Evolutionary conservation across 1,284 basidiomycete species (phyloP).

Genomic region (Tausonia pullulans): DNA sequence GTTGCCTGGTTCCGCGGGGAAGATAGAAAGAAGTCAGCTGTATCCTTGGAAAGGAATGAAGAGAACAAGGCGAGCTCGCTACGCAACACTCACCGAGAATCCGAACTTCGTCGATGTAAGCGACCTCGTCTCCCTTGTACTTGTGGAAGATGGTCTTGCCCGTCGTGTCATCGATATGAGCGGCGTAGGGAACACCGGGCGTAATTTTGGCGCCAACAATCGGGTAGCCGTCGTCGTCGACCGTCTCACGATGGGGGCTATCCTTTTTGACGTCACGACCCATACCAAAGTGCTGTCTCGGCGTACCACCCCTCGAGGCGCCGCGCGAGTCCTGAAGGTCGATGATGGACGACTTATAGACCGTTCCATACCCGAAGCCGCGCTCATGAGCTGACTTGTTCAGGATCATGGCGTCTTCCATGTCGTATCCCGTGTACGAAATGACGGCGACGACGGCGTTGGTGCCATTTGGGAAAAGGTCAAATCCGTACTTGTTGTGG

Average conservation of each 20-base stretch:
- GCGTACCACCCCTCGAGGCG: slow-evolving; percentile 44
- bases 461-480: slow-evolving; percentile 94
- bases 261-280: slow-evolving; percentile 58
- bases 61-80: not conserved
- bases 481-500: slow-evolving; percentile 96
- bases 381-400: slow-evolving; percentile 99
- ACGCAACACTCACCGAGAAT: slow-evolving; percentile 55
- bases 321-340: slow-evolving; percentile 76
- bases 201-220: slow-evolving; percentile 58
- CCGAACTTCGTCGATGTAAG: slow-evolving; percentile 85
- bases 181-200: slow-evolving; percentile 65
- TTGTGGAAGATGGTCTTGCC: slow-evolving; percentile 77
- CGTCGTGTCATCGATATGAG: slow-evolving; percentile 78
- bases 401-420: slow-evolving; percentile 99
- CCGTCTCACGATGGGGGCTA: slow-evolving; percentile 49
- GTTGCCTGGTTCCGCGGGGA: slow-evolving; percentile 43
- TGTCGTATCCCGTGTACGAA: slow-evolving; percentile 99
- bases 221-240: slow-evolving; percentile 81
- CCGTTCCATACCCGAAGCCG: slow-evolving; percentile 91
- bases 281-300: slow-evolving; percentile 72
- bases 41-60: not conserved
- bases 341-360: slow-evolving; percentile 90
- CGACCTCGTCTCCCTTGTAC: slow-evolving; percentile 93
- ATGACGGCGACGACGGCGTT: slow-evolving; percentile 99
- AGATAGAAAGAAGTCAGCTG: too few species aligned